Base-by-base conservation (phyloP, 768 basidiomycete genomes). In the Phaeotremella fagi region DNA sequence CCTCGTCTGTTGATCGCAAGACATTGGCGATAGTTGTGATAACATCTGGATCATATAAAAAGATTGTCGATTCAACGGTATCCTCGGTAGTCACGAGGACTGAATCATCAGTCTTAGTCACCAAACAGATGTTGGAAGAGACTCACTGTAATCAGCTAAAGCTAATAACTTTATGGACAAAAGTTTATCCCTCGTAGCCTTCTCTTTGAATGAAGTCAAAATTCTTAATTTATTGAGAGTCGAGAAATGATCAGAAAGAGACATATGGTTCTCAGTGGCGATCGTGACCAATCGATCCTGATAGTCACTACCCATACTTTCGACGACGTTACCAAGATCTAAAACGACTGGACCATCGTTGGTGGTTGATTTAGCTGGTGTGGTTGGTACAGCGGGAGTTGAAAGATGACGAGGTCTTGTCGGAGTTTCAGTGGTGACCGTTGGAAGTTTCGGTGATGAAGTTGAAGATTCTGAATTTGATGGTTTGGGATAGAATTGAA, bases 11-110 rank as follows among this genome's bases (percentile, higher is more conserved):
- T 36, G 88, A 81, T 65, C 89, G 88, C 35, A 98, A 80, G 22
- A 98, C 80, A 64, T 92, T 90, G 11, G 91, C 89, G 54, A 97
- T 79, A 66, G 92, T 88, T 1, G 81, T 77, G 61, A 95, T 84
- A 48, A 98, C 79, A 65, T 95, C 92, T 5, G 94, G 94, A 72
- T 98, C 92, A 66, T 90, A 92, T 11, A 98, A 80, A 78, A 98
- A 94, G 37, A 98, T 82, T 3, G 86, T 82, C 6, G 61, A 55
- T 35, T 84, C 81, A 1, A 88, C 87, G 70, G 85, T 83, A 33
- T 80, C 79, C 75, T 98, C 92, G 38, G 58, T 79, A 71, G 68
- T 89, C 84, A 48, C 89, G 72, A 90, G 89, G 26, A 87, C 87
- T 77, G 54, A n/a, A n/a, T n/a, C n/a, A n/a, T n/a, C n/a, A n/a